Conservation (phyloP, 2,329 filamentous ascomycete species). For the Incumbomyces delicatus region DNA sequence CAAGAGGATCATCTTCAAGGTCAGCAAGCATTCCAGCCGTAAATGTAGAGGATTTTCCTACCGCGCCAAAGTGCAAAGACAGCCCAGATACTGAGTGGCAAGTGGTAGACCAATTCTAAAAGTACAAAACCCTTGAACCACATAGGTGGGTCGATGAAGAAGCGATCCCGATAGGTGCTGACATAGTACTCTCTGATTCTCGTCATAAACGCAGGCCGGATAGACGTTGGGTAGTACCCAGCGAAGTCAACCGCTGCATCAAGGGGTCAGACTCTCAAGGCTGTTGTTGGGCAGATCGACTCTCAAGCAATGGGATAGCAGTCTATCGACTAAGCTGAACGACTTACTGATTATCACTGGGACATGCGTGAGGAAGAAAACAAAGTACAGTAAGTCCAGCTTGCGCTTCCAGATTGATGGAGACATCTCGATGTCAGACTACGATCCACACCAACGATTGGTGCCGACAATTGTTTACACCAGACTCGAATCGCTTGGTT, state of each 20-base stretch:
- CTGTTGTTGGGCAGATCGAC: too few relatives aligned
- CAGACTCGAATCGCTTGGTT: too few relatives aligned
- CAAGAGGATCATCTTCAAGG: constrained; percentile 42
- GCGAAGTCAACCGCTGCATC: constrained; percentile 50
- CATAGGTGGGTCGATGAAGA: constrained; percentile 49
- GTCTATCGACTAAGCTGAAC: background rate
- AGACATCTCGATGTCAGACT: background rate
- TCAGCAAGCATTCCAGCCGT: background rate
- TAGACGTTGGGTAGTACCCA: constrained; percentile 45
- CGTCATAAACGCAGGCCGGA: constrained; percentile 42
- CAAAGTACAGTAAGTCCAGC: constrained; percentile 35
- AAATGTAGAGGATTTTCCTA: constrained; percentile 22
- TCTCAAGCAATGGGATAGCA: too few relatives aligned
- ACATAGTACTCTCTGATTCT: constrained; percentile 49
- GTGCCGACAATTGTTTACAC: background rate
- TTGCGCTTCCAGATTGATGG: constrained; percentile 24
- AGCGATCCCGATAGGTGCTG: constrained; percentile 51
- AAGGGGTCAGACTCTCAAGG: background rate
- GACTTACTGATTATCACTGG: constrained; percentile 51
- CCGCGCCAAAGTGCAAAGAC: constrained; percentile 44
- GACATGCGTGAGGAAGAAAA: constrained; percentile 54
- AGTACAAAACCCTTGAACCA: constrained; percentile 51
- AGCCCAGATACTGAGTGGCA: constrained; percentile 52
- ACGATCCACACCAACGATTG: background rate
- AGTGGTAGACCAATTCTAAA: constrained; percentile 52